A percentile compares a stretch with the other conserved stretches of the same genome.
Conservation (phyloP, 768 basidiomycete species). For the Galerina marginata region DNA sequence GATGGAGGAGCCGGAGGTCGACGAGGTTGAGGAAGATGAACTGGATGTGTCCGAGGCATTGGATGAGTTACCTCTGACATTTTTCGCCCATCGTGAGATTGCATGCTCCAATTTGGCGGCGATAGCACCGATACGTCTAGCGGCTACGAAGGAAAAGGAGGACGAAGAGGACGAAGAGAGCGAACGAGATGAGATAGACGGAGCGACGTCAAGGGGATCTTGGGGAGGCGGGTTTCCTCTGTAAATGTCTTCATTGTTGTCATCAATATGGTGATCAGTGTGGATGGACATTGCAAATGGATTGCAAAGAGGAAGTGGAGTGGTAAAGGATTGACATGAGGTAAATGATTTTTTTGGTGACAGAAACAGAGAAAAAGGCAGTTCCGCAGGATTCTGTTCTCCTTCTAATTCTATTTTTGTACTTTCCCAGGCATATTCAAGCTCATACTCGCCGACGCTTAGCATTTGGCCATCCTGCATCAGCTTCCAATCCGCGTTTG, state of each 20-base stretch:
- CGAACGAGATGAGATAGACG: constrained; percentile 40
- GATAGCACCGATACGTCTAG: constrained; percentile 53
- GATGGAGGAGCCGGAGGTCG: constrained; percentile 47
- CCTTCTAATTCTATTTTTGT: constrained; percentile 6
- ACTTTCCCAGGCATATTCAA: constrained; percentile 19
- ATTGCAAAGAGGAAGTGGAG: constrained; percentile 3
- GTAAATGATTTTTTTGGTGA: not conserved
- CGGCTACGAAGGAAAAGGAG: constrained; percentile 40
- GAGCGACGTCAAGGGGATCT: constrained; percentile 30
- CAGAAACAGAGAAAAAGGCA: too few species aligned
- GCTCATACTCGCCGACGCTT: constrained; percentile 17
- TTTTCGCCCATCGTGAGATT: constrained; percentile 70
- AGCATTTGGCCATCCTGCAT: constrained; percentile 8
- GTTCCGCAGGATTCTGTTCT: not conserved
- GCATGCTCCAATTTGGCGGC: constrained; percentile 72
- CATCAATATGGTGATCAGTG: constrained; percentile 18
- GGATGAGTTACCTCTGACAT: constrained; percentile 49
- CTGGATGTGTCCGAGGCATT: constrained; percentile 48
- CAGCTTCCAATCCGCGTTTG: constrained; percentile 10
- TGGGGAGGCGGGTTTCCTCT: constrained; percentile 53
- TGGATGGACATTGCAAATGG: constrained; percentile 25
- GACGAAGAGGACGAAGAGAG: constrained; percentile 47
- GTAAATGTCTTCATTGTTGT: constrained; percentile 59
- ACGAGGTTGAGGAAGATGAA: constrained; percentile 52
- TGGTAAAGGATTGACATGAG: constrained; percentile 20